phyloP scores from a whole-genome alignment of 768 basidiomycete species.

The Pulveroboletus frians region DNA sequence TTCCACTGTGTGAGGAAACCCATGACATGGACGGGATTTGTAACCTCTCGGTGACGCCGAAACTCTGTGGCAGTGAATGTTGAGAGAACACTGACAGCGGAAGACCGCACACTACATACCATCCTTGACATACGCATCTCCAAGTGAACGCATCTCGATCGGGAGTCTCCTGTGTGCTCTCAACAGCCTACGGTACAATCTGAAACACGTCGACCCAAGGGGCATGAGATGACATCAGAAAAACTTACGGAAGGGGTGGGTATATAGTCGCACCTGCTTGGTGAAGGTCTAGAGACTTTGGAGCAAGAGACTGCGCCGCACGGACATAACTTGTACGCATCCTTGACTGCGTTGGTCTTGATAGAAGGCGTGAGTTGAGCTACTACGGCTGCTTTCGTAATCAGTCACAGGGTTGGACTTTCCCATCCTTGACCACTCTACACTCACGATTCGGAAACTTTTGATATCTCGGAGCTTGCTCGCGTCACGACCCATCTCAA shows the following conservation, averaged over 20 bases:
- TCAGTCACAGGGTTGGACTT: background rate
- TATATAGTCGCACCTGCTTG: slow-evolving; percentile 66
- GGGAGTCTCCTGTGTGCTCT: slow-evolving; percentile 75
- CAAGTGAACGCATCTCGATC: slow-evolving; percentile 74
- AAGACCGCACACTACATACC: slow-evolving; percentile 37
- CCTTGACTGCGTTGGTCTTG: background rate
- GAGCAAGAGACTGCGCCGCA: slow-evolving; percentile 41
- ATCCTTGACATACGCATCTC: slow-evolving; percentile 81
- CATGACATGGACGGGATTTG: slow-evolving; percentile 88
- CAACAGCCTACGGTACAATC: slow-evolving; percentile 76
- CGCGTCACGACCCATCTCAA: too few relatives aligned
- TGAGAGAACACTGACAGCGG: background rate
- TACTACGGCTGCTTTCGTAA: slow-evolving; percentile 1
- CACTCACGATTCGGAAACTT: too few relatives aligned
- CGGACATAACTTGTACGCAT: slow-evolving; percentile 22
- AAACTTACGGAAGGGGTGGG: slow-evolving; percentile 75
- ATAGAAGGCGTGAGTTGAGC: too few relatives aligned
- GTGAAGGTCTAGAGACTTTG: slow-evolving; percentile 52
- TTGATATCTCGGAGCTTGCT: too few relatives aligned
- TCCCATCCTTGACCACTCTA: too few relatives aligned
- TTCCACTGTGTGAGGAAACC: slow-evolving; percentile 97
- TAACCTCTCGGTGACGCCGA: slow-evolving; percentile 68
- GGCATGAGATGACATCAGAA: background rate
- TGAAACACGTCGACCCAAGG: slow-evolving; percentile 25
- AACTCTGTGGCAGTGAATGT: slow-evolving; percentile 57